A percentile compares a stretch with the other conserved stretches of the same genome.
Conservation (phyloP, 2,329 filamentous ascomycete genomes). For the Aspergillus aculeatus region DNA sequence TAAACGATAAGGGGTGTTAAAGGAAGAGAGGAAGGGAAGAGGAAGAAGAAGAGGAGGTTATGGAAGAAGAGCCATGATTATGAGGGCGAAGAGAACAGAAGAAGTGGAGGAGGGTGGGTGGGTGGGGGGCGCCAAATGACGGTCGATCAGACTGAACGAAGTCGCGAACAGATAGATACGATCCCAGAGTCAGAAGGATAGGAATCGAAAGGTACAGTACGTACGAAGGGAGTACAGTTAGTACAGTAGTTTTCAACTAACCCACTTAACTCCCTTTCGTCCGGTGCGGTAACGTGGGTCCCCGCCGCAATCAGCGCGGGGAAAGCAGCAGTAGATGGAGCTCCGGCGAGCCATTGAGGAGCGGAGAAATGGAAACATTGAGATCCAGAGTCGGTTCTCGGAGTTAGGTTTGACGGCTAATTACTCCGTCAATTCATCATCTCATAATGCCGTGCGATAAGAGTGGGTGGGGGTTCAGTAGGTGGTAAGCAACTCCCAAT, state of each 20-base stretch:
- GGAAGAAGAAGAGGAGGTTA: background rate
- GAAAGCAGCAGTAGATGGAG: background rate
- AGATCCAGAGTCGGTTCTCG: background rate
- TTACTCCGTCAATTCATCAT: background rate
- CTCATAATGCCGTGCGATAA: background rate
- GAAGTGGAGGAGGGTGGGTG: background rate
- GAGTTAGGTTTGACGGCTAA: background rate
- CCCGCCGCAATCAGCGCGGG: background rate
- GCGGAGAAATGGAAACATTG: background rate
- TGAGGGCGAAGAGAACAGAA: background rate
- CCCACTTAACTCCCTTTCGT: conserved; percentile 2
- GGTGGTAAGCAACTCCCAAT: background rate
- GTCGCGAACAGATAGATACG: too few relatives aligned
- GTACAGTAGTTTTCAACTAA: too few relatives aligned
- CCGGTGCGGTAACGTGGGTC: background rate
- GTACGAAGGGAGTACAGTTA: too few relatives aligned
- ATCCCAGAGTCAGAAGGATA: too few relatives aligned
- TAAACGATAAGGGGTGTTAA: background rate
- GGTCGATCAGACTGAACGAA: background rate
- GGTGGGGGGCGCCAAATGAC: background rate
- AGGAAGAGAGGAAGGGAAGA: background rate
- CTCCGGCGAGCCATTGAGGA: background rate
- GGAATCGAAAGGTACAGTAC: too few relatives aligned
- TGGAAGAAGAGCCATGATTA: background rate
- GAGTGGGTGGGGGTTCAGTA: too few relatives aligned